These are phyloP conservation scores for Colletotrichum tabaci DNA, from an alignment of 2,329 filamentous ascomycete genomes.

Conservation along the genomic window DNA sequence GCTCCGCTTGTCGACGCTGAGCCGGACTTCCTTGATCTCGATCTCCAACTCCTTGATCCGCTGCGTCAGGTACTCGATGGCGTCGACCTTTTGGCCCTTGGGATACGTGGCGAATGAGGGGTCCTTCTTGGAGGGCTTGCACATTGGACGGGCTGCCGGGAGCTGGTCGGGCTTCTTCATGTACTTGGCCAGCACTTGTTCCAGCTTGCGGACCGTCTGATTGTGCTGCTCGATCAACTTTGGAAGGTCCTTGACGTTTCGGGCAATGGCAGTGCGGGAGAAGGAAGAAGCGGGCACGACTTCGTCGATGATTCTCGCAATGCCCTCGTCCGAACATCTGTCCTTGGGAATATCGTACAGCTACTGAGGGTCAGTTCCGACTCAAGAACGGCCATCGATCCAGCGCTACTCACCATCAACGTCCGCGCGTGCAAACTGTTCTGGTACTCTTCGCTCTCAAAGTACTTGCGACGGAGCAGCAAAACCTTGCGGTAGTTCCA, in stretches of 20 bases:
- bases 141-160: conserved; percentile 82
- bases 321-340: conserved; percentile 87
- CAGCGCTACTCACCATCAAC: conserved; percentile 66
- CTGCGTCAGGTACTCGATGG: conserved; percentile 92
- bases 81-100: conserved; percentile 84
- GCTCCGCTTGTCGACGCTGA: conserved; percentile 87
- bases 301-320: conserved; percentile 85
- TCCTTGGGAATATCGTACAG: conserved; percentile 87
- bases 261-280: conserved; percentile 85
- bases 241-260: conserved; percentile 93
- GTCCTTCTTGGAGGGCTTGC: conserved; percentile 86
- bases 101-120: conserved; percentile 75
- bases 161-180: conserved; percentile 88
- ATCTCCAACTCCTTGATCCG: conserved; percentile 87
- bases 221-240: conserved; percentile 88
- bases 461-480: conserved; percentile 81
- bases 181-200: conserved; percentile 89
- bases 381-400: conserved; percentile 28
- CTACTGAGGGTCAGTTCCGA: conserved; percentile 62
- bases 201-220: conserved; percentile 83
- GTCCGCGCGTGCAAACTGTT: conserved; percentile 85
- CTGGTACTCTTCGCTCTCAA: conserved; percentile 90
- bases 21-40: conserved; percentile 87
- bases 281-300: conserved; percentile 84
- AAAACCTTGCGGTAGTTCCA: conserved; percentile 86